Conservation (phyloP, 2,329 filamentous ascomycete species). For the Teratosphaeria epicoccoides region DNA sequence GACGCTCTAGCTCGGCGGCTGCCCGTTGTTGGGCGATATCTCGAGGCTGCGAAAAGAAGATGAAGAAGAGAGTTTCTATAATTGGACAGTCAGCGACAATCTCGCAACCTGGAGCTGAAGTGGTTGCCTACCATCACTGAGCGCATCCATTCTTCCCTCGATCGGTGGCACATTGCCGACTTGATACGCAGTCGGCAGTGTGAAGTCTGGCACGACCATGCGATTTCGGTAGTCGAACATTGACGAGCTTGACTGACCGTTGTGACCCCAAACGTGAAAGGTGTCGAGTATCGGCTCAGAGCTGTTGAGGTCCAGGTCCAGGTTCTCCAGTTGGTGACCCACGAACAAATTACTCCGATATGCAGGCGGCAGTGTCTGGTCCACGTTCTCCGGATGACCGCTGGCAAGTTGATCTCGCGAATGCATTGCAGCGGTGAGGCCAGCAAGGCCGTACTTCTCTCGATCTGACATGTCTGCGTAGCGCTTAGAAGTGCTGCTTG, state of each 20-base stretch:
- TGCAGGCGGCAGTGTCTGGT: conserved; percentile 21
- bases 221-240: conserved; percentile 35
- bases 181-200: conserved; percentile 52
- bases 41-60: conserved; percentile 58
- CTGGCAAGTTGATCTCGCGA: conserved; percentile 16
- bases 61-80: conserved; percentile 57
- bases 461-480: conserved; percentile 49
- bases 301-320: conserved; percentile 52
- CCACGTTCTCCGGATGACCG: conserved; percentile 13
- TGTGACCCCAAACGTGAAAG: conserved; percentile 37
- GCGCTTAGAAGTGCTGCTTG: conserved; percentile 23
- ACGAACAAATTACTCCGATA: conserved; percentile 38
- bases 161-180: conserved; percentile 56
- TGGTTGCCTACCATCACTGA: conserved; percentile 24
- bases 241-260: conserved; percentile 44
- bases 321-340: conserved; percentile 52
- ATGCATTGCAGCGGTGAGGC: conserved; percentile 43
- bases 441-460: conserved; percentile 50
- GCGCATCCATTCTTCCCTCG: conserved; percentile 27
- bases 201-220: conserved; percentile 53
- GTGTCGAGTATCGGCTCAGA: conserved; percentile 47
- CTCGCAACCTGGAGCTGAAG: neutral
- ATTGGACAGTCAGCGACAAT: conserved; percentile 5
- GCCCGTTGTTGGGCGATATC: conserved; percentile 57
- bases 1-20: conserved; percentile 47